These are phyloP conservation scores for Wickerhamiella lipophila DNA, from an alignment of 805 yeast genomes.

Conservation along the genomic window DNA sequence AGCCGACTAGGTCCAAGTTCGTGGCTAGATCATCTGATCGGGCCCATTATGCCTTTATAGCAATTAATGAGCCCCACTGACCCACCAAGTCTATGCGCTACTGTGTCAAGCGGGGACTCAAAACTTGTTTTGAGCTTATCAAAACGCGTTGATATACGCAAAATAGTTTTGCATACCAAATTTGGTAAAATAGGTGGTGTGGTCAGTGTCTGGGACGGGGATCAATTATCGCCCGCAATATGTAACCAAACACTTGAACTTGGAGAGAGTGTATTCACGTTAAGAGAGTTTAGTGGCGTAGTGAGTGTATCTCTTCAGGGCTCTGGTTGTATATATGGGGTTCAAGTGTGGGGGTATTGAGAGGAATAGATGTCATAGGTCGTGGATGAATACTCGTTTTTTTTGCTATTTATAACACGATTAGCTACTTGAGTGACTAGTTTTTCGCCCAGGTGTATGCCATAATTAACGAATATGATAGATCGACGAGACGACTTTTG, in stretches of 20 bases:
- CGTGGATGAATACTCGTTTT: too few species aligned
- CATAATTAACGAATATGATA: too few species aligned
- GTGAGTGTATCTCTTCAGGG: not conserved
- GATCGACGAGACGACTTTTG: too few species aligned
- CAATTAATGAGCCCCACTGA: not conserved
- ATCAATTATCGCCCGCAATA: not conserved
- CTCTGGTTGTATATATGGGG: not conserved
- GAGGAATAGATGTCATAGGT: not conserved
- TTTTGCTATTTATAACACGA: too few species aligned
- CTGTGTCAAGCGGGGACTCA: not conserved
- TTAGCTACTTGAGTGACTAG: too few species aligned
- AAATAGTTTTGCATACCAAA: not conserved
- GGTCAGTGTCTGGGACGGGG: not conserved
- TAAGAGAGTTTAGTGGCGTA: not conserved
- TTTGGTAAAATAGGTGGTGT: not conserved
- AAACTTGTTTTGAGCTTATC: not conserved
- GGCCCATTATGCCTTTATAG: not conserved
- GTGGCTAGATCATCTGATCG: not conserved
- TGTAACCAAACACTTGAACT: not conserved
- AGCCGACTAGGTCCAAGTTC: not conserved
- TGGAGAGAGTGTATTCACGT: not conserved
- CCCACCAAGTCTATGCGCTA: not conserved
- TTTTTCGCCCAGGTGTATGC: too few species aligned
- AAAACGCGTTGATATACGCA: not conserved
- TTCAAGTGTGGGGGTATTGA: not conserved